Evolutionary conservation across 2,329 filamentous ascomycete genomes (phyloP), one percentile per base, ranked within the genome.

Genomic region (Aureobasidium subglaciale): DNA sequence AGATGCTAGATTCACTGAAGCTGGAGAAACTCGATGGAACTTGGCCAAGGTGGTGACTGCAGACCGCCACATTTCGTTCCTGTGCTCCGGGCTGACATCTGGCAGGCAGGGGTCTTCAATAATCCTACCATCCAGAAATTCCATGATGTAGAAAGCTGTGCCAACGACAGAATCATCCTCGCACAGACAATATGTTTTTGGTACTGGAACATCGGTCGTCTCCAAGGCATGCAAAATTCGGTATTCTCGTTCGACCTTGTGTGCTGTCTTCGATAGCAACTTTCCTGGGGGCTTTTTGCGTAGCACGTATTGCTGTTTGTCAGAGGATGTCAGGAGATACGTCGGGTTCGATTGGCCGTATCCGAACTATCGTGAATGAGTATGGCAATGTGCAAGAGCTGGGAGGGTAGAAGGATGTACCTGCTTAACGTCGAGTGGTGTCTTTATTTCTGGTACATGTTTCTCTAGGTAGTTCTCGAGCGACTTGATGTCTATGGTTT

Each of bases 331-430:
- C 66, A 97, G 79, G 66, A 92, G 89, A 74, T 97, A 99, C 2
- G 93, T 99, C 41, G 93, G 93, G 70, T 97, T 99, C 57, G 90
- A 96, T 74, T 97, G 93, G 58, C 93, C 93, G 70, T 95, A 97
- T 65, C 91, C 90, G 69, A 97, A 99, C 88, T 97, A 66, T 32
- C n/a, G n/a, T 49, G 15, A 13, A 25, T 20, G 13, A 46, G 59
- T 48, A 58, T 46, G 40, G 25, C 43, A 49, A 25, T 37, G 46
- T 16, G 41, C 13, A 18, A 15, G 6, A 11, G 3, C n/a, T n/a
- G 5, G 10, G 38, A 13, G n/a, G 37, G 3, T 48, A 9, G 6
- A 32, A 6, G 6, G 15, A 30, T 59, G 43, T 73, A 91, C 90
- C 82, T 96, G 92, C 75, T 96, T 95, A 62, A 97, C 76, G 42